Conservation (phyloP, 305 asterid species). For the Fraxinus baroniana region DNA sequence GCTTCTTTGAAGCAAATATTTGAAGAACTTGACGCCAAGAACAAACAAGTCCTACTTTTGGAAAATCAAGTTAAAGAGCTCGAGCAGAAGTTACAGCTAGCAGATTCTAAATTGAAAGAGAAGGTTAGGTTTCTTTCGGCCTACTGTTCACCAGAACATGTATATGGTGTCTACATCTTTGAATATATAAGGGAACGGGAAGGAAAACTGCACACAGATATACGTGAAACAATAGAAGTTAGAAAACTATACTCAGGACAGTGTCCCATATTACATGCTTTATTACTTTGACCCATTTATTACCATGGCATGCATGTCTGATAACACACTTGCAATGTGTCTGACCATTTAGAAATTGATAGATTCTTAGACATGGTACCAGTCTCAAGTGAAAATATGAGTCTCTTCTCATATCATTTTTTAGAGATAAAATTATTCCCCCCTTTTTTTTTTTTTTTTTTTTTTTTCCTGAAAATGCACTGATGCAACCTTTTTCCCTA, state of each 20-base stretch:
- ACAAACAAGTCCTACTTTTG: conserved; percentile 39
- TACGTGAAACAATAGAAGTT: neutral
- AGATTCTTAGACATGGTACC: neutral
- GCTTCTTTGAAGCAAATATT: conserved; percentile 43
- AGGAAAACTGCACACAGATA: neutral
- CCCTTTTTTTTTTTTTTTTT: too few relatives aligned
- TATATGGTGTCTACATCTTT: neutral
- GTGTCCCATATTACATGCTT: neutral
- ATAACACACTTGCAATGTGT: neutral
- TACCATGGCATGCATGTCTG: neutral
- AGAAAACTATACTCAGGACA: neutral
- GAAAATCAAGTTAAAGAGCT: conserved; percentile 63
- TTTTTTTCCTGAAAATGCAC: neutral
- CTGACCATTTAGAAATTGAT: neutral
- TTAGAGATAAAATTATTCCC: neutral
- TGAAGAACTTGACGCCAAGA: conserved; percentile 66
- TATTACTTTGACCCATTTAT: neutral
- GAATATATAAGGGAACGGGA: neutral
- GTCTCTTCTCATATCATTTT: neutral
- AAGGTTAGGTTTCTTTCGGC: conserved; percentile 43
- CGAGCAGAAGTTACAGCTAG: conserved; percentile 58
- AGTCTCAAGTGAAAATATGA: neutral
- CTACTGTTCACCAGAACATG: neutral
- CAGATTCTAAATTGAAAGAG: conserved; percentile 58
- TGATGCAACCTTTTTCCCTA: neutral